Percentiles rank a stretch among this genome's conserved stretches.
Conservation (phyloP, 805 yeast genomes). For the Yarrowia sp. region DNA sequence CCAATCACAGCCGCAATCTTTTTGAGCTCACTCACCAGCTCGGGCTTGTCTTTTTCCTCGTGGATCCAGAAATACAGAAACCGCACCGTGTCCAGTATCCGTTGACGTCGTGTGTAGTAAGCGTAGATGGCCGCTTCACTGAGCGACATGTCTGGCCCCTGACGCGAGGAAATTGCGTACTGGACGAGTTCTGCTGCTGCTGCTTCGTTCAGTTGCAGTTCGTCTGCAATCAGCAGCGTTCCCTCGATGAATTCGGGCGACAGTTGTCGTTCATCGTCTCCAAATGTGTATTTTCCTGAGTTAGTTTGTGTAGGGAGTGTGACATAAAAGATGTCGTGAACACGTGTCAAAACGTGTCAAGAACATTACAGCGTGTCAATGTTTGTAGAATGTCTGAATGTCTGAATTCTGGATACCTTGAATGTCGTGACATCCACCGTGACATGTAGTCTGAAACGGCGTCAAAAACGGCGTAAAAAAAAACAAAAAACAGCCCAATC, state of each 20-base stretch:
- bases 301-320: not conserved
- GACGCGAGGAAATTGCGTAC: conserved; percentile 43
- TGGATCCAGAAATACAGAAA: conserved; percentile 26
- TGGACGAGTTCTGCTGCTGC: conserved; percentile 66
- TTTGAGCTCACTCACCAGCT: conserved; percentile 6
- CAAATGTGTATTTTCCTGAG: conserved; percentile 46
- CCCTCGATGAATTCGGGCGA: conserved; percentile 63
- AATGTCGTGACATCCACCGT: too few relatives aligned
- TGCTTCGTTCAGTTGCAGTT: conserved; percentile 72
- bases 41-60: not conserved
- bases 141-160: conserved; percentile 40
- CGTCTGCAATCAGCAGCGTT: conserved; percentile 57
- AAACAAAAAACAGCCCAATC: too few relatives aligned
- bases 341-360: too few relatives aligned
- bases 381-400: too few relatives aligned
- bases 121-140: conserved; percentile 54
- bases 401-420: too few relatives aligned
- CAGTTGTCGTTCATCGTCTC: conserved; percentile 55
- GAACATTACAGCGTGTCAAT: too few relatives aligned
- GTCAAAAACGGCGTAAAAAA: too few relatives aligned
- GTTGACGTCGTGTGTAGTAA: conserved; percentile 66
- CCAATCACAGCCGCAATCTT: conserved; percentile 11
- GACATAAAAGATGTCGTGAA: too few relatives aligned
- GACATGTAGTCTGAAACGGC: too few relatives aligned
- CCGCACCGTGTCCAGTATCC: conserved; percentile 51